A percentile compares a stretch with the other conserved stretches of the same genome.
These are phyloP conservation scores for Hibiscus trionum DNA, from an alignment of 345 rosid genomes.

Conservation along the genomic window DNA sequence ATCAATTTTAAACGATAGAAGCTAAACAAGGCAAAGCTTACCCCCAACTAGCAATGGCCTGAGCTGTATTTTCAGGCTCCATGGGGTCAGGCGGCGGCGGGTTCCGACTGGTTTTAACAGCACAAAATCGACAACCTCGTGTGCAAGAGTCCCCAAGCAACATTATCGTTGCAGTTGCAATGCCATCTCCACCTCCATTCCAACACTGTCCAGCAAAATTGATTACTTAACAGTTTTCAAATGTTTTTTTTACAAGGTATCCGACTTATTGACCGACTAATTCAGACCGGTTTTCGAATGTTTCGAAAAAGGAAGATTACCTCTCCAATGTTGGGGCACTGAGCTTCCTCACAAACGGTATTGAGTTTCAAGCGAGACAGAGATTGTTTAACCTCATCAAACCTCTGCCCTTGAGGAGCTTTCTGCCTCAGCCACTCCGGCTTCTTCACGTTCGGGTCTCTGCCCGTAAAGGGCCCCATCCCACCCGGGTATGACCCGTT, in stretches of 20 bases:
- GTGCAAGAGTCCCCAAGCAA: conserved; percentile 96
- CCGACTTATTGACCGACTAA: neutral
- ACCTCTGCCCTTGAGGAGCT: conserved; percentile 83
- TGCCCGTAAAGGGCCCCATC: conserved; percentile 68
- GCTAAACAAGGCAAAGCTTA: conserved; percentile 17
- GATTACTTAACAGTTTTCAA: neutral
- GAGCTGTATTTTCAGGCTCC: conserved; percentile 90
- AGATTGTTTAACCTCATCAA: conserved; percentile 64
- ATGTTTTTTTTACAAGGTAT: too few relatives aligned
- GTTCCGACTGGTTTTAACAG: conserved; percentile 89
- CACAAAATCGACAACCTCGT: conserved; percentile 97
- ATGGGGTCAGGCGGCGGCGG: conserved; percentile 87
- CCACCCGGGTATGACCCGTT: conserved; percentile 46
- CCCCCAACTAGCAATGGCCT: conserved; percentile 94
- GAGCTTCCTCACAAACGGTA: conserved; percentile 95
- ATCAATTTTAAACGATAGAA: neutral
- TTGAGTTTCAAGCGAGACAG: conserved; percentile 70
- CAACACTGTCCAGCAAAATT: conserved; percentile 54
- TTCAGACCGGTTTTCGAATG: neutral
- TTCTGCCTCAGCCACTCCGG: conserved; percentile 86
- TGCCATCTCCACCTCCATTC: conserved; percentile 98
- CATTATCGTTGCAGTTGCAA: conserved; percentile 95
- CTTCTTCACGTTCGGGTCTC: conserved; percentile 79
- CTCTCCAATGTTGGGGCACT: conserved; percentile 97
- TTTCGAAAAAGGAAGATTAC: conserved; percentile 16